phyloP scores from a whole-genome alignment of 106 monocot genomes.

The Phalaenopsis aphrodite region DNA sequence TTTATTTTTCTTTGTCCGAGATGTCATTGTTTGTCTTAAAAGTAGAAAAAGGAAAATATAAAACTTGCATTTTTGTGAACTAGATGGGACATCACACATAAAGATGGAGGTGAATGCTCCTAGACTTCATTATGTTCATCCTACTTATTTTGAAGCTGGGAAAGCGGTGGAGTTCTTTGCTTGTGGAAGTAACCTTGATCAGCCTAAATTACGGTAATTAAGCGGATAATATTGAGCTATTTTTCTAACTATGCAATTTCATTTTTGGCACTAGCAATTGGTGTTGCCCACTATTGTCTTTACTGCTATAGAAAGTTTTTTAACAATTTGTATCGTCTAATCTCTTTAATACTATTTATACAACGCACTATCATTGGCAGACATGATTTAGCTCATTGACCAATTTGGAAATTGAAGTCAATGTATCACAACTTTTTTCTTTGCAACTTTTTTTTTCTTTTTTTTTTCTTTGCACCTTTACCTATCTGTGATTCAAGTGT shows the following conservation, averaged over 20 bases:
- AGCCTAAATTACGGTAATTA: conserved; percentile 71
- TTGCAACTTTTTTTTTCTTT: not conserved
- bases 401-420: not conserved
- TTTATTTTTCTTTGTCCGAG: not conserved
- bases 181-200: conserved; percentile 81
- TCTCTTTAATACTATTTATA: not conserved
- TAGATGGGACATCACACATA: conserved; percentile 78
- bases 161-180: conserved; percentile 74
- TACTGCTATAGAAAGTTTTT: not conserved
- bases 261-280: not conserved
- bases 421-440: not conserved
- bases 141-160: conserved; percentile 78
- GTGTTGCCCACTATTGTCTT: not conserved
- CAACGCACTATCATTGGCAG: not conserved
- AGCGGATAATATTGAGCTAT: not conserved
- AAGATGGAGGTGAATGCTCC: conserved; percentile 81
- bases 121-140: conserved; percentile 80
- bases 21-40: not conserved
- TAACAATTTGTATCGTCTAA: not conserved
- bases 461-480: not conserved
- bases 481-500: not conserved
- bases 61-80: conserved; percentile 1
- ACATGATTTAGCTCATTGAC: not conserved
- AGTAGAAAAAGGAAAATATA: not conserved
- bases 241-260: not conserved